These are phyloP conservation scores for Daldinia eschscholtzii DNA, from an alignment of 2,329 filamentous ascomycete species.

Conservation along the genomic window DNA sequence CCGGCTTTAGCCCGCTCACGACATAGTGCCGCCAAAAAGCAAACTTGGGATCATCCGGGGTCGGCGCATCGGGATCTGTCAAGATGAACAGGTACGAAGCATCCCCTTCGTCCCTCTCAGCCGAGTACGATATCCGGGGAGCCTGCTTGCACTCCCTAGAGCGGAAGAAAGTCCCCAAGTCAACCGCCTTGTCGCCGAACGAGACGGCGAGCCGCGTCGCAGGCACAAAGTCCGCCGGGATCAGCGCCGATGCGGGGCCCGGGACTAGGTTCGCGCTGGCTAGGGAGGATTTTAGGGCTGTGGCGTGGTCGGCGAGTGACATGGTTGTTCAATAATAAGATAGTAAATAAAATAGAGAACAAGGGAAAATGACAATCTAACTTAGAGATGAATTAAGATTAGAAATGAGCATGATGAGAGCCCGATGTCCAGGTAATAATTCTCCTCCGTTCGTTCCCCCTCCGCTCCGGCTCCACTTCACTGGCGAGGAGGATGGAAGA, in stretches of 20 bases:
- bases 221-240: constrained; percentile 59
- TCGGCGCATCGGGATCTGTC: constrained; percentile 67
- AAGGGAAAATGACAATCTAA: not conserved
- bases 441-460: not conserved
- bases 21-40: constrained; percentile 69
- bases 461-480: constrained; percentile 17
- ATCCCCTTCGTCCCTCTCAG: constrained; percentile 51
- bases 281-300: constrained; percentile 51
- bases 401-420: not conserved
- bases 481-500: not conserved
- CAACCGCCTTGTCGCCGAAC: constrained; percentile 53
- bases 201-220: constrained; percentile 56
- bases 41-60: constrained; percentile 67
- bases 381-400: not conserved
- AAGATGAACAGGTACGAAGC: constrained; percentile 62
- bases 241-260: constrained; percentile 56
- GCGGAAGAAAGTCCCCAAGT: constrained; percentile 58
- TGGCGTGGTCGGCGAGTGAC: constrained; percentile 44
- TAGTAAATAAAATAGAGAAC: not conserved
- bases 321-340: constrained; percentile 25
- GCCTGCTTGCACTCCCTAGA: constrained; percentile 54
- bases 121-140: constrained; percentile 55
- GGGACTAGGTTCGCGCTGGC: constrained; percentile 57
- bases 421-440: not conserved
- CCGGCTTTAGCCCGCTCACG: constrained; percentile 56